phyloP scores from a whole-genome alignment of 257 asterid genomes.

The Solanum ossicruentum region DNA sequence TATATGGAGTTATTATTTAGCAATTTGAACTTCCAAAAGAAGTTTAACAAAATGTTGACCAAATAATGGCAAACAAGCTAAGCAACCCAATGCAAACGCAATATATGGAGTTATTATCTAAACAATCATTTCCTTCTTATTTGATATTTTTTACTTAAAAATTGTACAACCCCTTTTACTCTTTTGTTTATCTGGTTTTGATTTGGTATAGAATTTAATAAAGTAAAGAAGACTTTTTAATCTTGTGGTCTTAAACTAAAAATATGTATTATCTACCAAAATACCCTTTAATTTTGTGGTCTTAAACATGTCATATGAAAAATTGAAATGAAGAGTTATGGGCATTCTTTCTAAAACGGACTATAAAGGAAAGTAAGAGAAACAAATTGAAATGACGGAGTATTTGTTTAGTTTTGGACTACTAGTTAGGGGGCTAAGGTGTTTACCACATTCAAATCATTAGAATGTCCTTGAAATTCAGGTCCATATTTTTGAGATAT shows the following conservation, averaged over 20 bases:
- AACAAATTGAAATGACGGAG: too few relatives aligned
- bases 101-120: not conserved
- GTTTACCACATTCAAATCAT: not conserved
- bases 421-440: not conserved
- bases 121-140: not conserved
- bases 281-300: too few relatives aligned
- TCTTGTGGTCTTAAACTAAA: too few relatives aligned
- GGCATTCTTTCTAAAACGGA: too few relatives aligned
- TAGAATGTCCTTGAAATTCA: not conserved
- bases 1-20: not conserved
- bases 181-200: too few relatives aligned
- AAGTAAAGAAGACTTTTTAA: too few relatives aligned
- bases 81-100: not conserved
- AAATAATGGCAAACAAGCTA: not conserved
- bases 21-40: too few relatives aligned
- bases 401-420: not conserved
- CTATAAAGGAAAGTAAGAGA: too few relatives aligned
- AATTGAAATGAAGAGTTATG: too few relatives aligned
- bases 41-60: not conserved
- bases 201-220: too few relatives aligned
- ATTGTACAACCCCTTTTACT: not conserved
- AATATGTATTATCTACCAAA: too few relatives aligned
- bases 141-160: not conserved
- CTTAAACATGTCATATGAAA: too few relatives aligned
- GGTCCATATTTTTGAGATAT: not conserved